Conservation (phyloP, 495 filamentous ascomycete genomes). For the Beverwykella pulmonaria region DNA sequence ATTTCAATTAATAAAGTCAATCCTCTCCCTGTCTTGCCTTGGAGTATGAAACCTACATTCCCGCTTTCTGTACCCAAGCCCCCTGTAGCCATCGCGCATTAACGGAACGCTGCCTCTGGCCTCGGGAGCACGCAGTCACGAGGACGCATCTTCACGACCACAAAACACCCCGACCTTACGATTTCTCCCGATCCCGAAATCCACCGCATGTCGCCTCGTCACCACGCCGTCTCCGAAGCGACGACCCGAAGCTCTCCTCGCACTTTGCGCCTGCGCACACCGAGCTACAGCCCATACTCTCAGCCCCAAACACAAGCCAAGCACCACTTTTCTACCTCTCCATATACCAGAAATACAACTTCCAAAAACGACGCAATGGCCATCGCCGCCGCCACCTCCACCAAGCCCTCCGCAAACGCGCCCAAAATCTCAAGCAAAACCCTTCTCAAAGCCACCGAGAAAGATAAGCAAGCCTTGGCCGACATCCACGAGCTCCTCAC, state of each 20-base stretch:
- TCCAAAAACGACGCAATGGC: background rate
- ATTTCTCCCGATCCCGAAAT: background rate
- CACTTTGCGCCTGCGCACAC: background rate
- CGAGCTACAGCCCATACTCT: background rate
- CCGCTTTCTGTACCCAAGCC: background rate
- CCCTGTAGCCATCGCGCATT: background rate
- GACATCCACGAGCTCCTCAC: constrained; percentile 31
- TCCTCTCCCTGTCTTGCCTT: background rate
- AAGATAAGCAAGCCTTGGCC: constrained; percentile 16
- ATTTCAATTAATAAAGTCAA: background rate
- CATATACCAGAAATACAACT: background rate
- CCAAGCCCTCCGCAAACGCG: background rate
- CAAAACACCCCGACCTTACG: background rate
- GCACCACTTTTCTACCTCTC: background rate
- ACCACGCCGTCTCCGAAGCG: background rate
- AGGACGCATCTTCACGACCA: background rate
- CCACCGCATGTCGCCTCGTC: background rate
- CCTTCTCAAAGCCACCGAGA: constrained; percentile 4
- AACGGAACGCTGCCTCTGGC: constrained; percentile 1
- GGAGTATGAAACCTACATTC: background rate
- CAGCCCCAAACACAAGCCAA: background rate
- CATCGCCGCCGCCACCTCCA: background rate
- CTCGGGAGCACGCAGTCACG: constrained; percentile 1
- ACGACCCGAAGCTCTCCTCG: background rate
- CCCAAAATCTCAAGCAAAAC: constrained; percentile 6